phyloP scores from a whole-genome alignment of 2,329 filamentous ascomycete species.

The Arthrobotrys pseudoclavata region DNA sequence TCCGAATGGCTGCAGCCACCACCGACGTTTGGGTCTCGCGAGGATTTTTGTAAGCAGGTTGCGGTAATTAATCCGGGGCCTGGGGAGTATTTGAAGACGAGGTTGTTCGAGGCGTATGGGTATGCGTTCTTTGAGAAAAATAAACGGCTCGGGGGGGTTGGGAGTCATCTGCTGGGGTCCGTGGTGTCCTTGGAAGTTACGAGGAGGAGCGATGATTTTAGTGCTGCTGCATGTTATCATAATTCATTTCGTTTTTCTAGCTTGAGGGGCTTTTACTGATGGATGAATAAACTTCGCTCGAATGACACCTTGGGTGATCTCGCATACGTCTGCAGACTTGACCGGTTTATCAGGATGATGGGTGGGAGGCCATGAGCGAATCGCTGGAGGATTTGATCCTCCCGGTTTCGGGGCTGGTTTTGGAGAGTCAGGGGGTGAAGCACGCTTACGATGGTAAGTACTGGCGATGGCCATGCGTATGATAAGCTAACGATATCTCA shows the following conservation, averaged over 20 bases:
- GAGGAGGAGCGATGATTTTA: neutral
- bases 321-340: neutral
- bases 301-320: neutral
- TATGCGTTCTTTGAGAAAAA: neutral
- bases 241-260: neutral
- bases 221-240: too few species aligned
- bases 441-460: neutral
- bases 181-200: neutral
- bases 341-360: constrained; percentile 1
- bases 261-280: too few species aligned
- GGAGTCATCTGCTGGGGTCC: neutral
- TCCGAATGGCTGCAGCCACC: neutral
- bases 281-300: neutral
- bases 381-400: constrained; percentile 2
- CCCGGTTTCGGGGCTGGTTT: neutral
- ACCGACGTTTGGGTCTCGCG: neutral
- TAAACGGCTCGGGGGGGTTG: neutral
- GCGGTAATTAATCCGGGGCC: neutral
- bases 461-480: neutral
- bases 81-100: neutral
- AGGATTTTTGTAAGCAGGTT: constrained; percentile 1
- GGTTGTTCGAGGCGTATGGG: neutral
- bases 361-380: neutral
- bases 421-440: neutral
- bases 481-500: neutral